Conservation (phyloP, 2,329 filamentous ascomycete genomes). For the Venturia carpophila region DNA sequence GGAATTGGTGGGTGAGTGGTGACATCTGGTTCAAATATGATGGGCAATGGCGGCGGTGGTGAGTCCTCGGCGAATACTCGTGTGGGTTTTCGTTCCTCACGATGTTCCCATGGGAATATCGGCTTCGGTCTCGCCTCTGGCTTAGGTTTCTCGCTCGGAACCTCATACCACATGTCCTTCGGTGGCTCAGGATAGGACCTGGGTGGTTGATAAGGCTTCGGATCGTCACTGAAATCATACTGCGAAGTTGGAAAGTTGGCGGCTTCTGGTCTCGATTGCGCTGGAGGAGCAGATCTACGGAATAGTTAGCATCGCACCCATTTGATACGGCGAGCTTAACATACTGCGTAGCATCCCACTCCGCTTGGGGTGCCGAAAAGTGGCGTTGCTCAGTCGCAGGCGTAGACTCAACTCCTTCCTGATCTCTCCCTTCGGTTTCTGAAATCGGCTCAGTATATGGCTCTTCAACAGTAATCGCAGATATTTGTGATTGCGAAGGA, state of each 20-base stretch:
- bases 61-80: constrained; percentile 58
- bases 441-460: constrained; percentile 38
- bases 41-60: constrained; percentile 29
- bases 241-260: constrained; percentile 68
- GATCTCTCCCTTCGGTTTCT: constrained; percentile 36
- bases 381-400: constrained; percentile 41
- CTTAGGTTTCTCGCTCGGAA: constrained; percentile 53
- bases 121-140: constrained; percentile 54
- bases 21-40: constrained; percentile 18
- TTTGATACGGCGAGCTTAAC: constrained; percentile 21
- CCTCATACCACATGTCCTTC: constrained; percentile 79
- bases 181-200: constrained; percentile 73
- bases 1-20: not conserved
- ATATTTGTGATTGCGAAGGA: constrained; percentile 24
- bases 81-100: constrained; percentile 51
- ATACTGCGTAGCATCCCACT: constrained; percentile 57
- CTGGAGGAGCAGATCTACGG: constrained; percentile 41
- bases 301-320: not conserved
- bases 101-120: constrained; percentile 86
- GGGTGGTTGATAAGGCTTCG: constrained; percentile 68
- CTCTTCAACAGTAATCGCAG: constrained; percentile 27
- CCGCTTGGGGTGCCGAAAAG: constrained; percentile 50
- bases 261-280: constrained; percentile 72
- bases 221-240: constrained; percentile 77
- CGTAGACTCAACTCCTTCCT: constrained; percentile 36